Evolutionary conservation across 148 eudicot genomes (phyloP), one percentile per base, ranked within the genome.

Genomic region (Talinum fruticosum): DNA sequence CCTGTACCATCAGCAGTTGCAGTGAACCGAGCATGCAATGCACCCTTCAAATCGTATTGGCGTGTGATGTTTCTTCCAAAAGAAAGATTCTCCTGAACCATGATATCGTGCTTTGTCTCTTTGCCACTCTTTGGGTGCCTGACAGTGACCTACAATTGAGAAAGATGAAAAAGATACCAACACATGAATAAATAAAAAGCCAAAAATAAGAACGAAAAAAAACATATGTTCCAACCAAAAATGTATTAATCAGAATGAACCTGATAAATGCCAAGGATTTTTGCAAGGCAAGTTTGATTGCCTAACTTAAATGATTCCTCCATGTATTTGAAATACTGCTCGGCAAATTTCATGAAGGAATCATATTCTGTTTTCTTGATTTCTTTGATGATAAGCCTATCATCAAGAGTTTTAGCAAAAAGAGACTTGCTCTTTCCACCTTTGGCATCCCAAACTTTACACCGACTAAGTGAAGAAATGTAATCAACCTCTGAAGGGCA

Each of bases 41-140:
- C 99, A n/a, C 99, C 99, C 82, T 96, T 96, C 36, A 96, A 90
- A 90, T 93, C 99, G 66, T 96, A 96, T 71, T 93, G 97, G 24
- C 90, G 85, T 23, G 84, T 74, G n/a, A 90, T 82, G 67, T 82
- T 88, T 76, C 97, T 84, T 49, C 93, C 92, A 79, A 86, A 96
- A 13, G 93, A 88, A 68, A 96, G 93, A 81, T 96, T 91, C 87
- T 96, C 99, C 90, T 90, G 92, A 83, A 96, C 97, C 90, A 96
- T 83, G 70, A 96, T 87, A 84, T 93, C 97, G 66, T 90, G 94
- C 73, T 87, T 90, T 16, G 86, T 54, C 84, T 94, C 97, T 83
- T 84, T 94, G 70, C 94, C 94, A 68, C 77, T 80, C 84, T 87
- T 91, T 6, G 87, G 64, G 79, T 83, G 89, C 44, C 92, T 90